phyloP scores from a whole-genome alignment of 106 monocot species.

The Iris macrosiphon region DNA sequence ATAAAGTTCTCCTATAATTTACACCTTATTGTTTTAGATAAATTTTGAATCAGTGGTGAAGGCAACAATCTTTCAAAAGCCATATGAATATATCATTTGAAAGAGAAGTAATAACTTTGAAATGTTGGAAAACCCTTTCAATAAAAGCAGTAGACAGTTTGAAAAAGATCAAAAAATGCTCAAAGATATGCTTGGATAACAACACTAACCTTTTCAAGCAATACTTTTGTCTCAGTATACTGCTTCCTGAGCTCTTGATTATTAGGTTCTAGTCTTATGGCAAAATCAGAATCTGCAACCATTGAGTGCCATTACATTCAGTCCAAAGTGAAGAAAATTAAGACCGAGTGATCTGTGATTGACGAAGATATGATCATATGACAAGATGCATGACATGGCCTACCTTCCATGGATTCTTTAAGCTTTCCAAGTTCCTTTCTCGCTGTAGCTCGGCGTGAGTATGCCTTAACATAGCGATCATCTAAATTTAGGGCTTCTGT shows the following conservation, averaged over 20 bases:
- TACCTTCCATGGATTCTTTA: slow-evolving; percentile 82
- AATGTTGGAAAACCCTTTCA: too few species aligned
- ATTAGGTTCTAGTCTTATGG: slow-evolving; percentile 88
- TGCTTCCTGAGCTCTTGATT: slow-evolving; percentile 84
- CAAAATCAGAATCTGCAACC: slow-evolving; percentile 84
- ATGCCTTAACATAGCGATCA: slow-evolving; percentile 96
- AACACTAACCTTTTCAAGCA: slow-evolving; percentile 58
- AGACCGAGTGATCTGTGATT: too few species aligned
- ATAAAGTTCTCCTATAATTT: too few species aligned
- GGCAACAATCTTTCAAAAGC: too few species aligned
- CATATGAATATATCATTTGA: too few species aligned
- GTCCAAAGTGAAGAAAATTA: too few species aligned
- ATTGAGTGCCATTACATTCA: neutral
- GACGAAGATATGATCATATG: too few species aligned
- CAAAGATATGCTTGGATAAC: neutral
- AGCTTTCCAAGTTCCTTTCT: slow-evolving; percentile 91
- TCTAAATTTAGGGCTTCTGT: slow-evolving; percentile 90
- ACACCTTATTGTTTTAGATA: too few species aligned
- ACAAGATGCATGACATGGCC: neutral
- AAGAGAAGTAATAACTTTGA: too few species aligned
- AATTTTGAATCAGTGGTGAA: too few species aligned
- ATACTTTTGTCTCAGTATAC: slow-evolving; percentile 58
- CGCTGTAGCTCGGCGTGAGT: slow-evolving; percentile 90
- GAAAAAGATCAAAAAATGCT: too few species aligned
- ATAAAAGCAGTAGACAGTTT: too few species aligned